Percentiles rank a stretch among this genome's conserved stretches.
These are phyloP conservation scores for Globisporangium viniferum DNA, from an alignment of 352 stramenopile genomes.

Conservation along the genomic window DNA sequence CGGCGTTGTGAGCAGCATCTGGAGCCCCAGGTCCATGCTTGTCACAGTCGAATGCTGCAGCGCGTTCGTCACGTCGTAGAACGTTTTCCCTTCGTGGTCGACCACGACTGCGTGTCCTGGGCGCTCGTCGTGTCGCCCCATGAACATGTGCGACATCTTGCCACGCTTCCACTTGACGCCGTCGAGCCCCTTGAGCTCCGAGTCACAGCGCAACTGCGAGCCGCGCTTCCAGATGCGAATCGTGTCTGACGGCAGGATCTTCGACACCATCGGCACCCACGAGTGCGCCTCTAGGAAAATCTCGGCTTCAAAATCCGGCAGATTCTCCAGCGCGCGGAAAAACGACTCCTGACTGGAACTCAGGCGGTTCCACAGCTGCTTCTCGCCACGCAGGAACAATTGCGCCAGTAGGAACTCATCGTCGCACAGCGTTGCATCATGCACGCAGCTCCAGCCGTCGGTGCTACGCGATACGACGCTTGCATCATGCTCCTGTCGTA, in stretches of 20 bases:
- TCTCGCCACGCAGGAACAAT: conserved; percentile 60
- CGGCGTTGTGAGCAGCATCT: conserved; percentile 69
- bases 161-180: conserved; percentile 75
- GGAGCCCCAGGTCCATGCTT: conserved; percentile 71
- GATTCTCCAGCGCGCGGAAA: conserved; percentile 52
- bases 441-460: conserved; percentile 71
- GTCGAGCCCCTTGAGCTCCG: conserved; percentile 69
- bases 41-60: conserved; percentile 50
- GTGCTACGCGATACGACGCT: conserved; percentile 30
- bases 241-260: conserved; percentile 72
- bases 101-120: conserved; percentile 52
- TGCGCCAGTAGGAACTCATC: conserved; percentile 73
- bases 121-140: conserved; percentile 28
- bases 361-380: conserved; percentile 51
- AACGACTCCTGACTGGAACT: conserved; percentile 50
- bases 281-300: conserved; percentile 78
- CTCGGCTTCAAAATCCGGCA: conserved; percentile 79
- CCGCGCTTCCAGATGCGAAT: conserved; percentile 71
- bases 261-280: conserved; percentile 80
- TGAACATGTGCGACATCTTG: conserved; percentile 68
- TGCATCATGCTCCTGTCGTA: conserved; percentile 32
- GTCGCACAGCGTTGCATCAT: conserved; percentile 71
- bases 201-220: conserved; percentile 66
- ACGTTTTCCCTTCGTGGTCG: conserved; percentile 53
- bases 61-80: conserved; percentile 64